Base-by-base conservation (phyloP, 352 stramenopile species). In the Globisporangium carolinianum region DNA sequence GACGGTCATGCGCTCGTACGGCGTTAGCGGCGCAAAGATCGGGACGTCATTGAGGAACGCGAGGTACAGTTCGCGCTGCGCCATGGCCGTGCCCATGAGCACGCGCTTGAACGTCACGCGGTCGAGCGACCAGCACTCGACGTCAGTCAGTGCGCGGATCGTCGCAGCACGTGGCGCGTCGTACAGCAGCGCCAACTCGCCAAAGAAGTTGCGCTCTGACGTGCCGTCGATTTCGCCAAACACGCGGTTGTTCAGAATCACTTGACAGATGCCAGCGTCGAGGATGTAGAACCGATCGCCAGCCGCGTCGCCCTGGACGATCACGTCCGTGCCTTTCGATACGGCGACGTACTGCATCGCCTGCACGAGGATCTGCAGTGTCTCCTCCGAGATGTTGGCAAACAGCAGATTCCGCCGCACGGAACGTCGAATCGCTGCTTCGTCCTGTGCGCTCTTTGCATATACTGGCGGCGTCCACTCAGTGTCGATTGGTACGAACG, bases 171-270 rank as follows among this genome's bases (percentile, higher is more conserved):
- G 63, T 12, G 95, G 89, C 37, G 85, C 79, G 60, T 97, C 86
- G 67, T 98, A 98, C 41, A 98, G 77, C 48, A 98, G 72, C 8
- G 94, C 94, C 37, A 98, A 71, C 73, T 98, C 94, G 24, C 94
- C 94, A 61, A 98, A 98, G 58, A 77, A 87, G 43, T 87, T 81
- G 45, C 77, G 71, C 12, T 69, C 56, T 0, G 68, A 77, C 3
- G 97, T 75, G 42, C 67, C 71, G 57, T 77, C 69, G 14, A 85
- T 67, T 42, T 81, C 68, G 36, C 79, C 81, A 3, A 81, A 70
- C 8, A 93, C 73, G 52, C 81, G 73, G 1, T 62, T 54, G 42
- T 90, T 69, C 12, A 92, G 79, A 5, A 76, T 41, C 39, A 91
- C 76, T 41, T 91, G 70, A 45, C 96, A 86, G n/a, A 73, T 60